phyloP scores from a whole-genome alignment of 768 basidiomycete genomes.

The Imleria badia region DNA sequence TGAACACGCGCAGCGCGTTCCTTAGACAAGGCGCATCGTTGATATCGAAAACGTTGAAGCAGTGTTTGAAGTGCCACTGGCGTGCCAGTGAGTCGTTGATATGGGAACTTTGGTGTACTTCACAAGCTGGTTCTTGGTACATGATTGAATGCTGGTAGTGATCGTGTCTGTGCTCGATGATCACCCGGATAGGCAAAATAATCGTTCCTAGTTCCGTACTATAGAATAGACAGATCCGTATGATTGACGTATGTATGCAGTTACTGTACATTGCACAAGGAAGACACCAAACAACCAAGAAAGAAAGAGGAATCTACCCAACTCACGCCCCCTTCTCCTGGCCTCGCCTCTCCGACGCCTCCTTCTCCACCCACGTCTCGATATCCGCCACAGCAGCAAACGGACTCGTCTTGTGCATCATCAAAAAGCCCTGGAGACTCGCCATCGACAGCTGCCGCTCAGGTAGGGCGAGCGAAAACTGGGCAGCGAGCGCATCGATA shows the following conservation, averaged over 20 bases:
- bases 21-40: no score
- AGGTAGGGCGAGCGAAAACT: constrained; percentile 56
- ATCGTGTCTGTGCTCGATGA: no score
- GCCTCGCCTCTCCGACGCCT: constrained; percentile 22
- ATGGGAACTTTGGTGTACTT: no score
- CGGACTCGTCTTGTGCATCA: constrained; percentile 65
- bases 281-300: not conserved
- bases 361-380: constrained; percentile 50
- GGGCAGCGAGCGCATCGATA: constrained; percentile 47
- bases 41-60: no score
- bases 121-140: no score
- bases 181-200: no score
- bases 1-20: no score
- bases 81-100: no score
- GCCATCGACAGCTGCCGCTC: constrained; percentile 44
- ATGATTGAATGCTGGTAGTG: no score
- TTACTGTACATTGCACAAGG: not conserved
- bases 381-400: constrained; percentile 50
- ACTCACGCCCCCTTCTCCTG: not conserved
- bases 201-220: no score
- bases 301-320: not conserved
- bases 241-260: not conserved
- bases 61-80: no score
- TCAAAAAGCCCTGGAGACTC: constrained; percentile 57
- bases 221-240: not conserved